These are phyloP conservation scores for Xanthoparmelia taractica DNA, from an alignment of 495 filamentous ascomycete genomes.

Conservation along the genomic window DNA sequence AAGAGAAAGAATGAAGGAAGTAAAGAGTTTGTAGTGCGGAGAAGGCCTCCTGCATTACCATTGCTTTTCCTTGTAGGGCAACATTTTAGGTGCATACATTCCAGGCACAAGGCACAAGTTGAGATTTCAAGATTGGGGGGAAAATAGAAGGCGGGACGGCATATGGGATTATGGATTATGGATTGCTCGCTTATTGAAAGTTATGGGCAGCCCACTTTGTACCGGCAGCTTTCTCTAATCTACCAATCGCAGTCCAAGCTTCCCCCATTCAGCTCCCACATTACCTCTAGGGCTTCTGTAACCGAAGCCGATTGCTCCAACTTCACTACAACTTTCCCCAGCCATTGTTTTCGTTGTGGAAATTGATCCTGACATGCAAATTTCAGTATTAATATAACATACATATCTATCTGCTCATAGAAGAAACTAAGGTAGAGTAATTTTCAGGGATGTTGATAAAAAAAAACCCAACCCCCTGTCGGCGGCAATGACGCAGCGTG, in stretches of 20 bases:
- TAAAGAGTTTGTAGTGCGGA: slow-evolving; percentile 13
- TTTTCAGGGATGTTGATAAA: too few relatives aligned
- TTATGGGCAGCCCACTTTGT: too few relatives aligned
- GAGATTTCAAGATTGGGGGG: slow-evolving; percentile 16
- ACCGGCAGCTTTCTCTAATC: neutral
- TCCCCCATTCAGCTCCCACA: neutral
- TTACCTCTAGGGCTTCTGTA: too few relatives aligned
- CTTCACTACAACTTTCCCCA: too few relatives aligned
- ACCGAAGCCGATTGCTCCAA: too few relatives aligned
- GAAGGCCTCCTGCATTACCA: slow-evolving; percentile 14
- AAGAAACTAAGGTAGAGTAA: too few relatives aligned
- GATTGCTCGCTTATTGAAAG: slow-evolving; percentile 3
- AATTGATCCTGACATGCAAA: too few relatives aligned
- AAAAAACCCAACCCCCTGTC: too few relatives aligned
- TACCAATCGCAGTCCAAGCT: slow-evolving; percentile 2
- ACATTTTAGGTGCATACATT: slow-evolving; percentile 3
- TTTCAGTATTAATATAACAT: too few relatives aligned
- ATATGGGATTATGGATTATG: neutral
- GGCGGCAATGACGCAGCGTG: neutral
- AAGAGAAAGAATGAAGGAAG: neutral
- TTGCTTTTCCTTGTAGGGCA: neutral
- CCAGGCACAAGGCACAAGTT: slow-evolving; percentile 10
- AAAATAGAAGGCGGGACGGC: slow-evolving; percentile 15
- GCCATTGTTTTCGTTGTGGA: too few relatives aligned
- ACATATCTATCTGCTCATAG: too few relatives aligned